Percentiles rank a stretch among this genome's conserved stretches.
Conservation (phyloP, 108 stramenopile genomes). For the Skeletonema costatum region DNA sequence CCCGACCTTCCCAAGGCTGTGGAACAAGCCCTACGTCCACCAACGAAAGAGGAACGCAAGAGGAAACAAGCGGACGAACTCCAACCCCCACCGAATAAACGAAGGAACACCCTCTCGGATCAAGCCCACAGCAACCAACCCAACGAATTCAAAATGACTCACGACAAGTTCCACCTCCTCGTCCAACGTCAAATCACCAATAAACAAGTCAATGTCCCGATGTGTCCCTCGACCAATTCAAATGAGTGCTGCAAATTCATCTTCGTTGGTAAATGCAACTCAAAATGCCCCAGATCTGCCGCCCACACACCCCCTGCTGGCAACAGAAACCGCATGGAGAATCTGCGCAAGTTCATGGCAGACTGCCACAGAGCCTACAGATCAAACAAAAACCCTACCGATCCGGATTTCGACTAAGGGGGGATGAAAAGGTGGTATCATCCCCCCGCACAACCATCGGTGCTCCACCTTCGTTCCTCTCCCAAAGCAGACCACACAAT, state of each 20-base stretch:
- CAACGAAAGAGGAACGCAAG: neutral
- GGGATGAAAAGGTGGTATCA: neutral
- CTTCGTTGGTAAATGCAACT: constrained; percentile 9
- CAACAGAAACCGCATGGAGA: neutral
- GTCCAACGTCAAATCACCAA: neutral
- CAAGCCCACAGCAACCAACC: constrained; percentile 12
- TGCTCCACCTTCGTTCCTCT: too few relatives aligned
- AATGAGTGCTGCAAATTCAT: constrained; percentile 8
- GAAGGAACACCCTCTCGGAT: neutral
- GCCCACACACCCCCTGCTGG: neutral
- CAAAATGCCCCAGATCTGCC: neutral
- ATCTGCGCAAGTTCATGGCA: neutral
- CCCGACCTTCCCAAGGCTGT: neutral
- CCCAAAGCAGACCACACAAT: too few relatives aligned
- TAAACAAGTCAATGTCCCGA: neutral
- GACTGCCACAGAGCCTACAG: neutral
- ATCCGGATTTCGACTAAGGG: constrained; percentile 5
- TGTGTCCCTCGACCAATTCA: neutral
- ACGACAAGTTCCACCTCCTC: neutral
- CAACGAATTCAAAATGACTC: neutral
- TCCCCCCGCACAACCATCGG: neutral
- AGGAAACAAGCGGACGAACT: neutral
- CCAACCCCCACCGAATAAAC: neutral
- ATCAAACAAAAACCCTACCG: neutral
- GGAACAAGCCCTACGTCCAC: neutral